Percentiles rank a stretch among this genome's conserved stretches.
These are phyloP conservation scores for Paraphaeosphaeria minitans DNA, from an alignment of 2,329 filamentous ascomycete genomes.

Conservation along the genomic window DNA sequence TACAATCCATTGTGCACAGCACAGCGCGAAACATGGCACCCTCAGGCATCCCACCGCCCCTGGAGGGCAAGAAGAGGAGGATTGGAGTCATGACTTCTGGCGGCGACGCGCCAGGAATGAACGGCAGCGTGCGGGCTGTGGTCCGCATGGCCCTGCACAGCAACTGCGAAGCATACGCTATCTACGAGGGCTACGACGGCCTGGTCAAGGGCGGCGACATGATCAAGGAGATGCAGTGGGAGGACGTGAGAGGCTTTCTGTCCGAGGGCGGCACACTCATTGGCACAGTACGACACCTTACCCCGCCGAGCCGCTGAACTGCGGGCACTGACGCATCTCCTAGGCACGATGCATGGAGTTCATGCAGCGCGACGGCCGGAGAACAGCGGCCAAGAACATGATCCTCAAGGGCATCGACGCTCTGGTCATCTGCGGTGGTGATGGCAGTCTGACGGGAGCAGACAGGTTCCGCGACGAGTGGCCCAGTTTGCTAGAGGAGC, in stretches of 20 bases:
- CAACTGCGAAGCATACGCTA: constrained; percentile 56
- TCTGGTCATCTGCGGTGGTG: constrained; percentile 94
- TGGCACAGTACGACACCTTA: constrained; percentile 62
- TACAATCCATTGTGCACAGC: background rate
- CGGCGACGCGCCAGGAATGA: constrained; percentile 95
- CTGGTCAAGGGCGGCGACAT: constrained; percentile 86
- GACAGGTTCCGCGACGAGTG: constrained; percentile 93
- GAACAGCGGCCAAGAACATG: constrained; percentile 92
- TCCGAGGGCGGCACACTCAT: constrained; percentile 95
- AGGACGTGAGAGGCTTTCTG: constrained; percentile 92
- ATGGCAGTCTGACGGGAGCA: constrained; percentile 86
- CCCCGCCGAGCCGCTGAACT: background rate
- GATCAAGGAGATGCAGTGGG: constrained; percentile 87
- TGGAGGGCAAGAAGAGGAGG: constrained; percentile 60
- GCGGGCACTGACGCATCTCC: background rate
- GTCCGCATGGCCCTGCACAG: constrained; percentile 89
- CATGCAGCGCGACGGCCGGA: constrained; percentile 82
- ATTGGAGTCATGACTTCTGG: constrained; percentile 95
- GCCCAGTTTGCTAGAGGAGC: constrained; percentile 84
- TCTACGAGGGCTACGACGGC: constrained; percentile 94
- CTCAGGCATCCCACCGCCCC: constrained; percentile 39
- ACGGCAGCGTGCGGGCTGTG: constrained; percentile 84
- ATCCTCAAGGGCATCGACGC: constrained; percentile 91
- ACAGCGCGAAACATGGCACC: constrained; percentile 31
- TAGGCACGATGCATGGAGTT: constrained; percentile 85